These are phyloP conservation scores for Zalaria sp. DNA, from an alignment of 2,329 filamentous ascomycete genomes.

Conservation along the genomic window DNA sequence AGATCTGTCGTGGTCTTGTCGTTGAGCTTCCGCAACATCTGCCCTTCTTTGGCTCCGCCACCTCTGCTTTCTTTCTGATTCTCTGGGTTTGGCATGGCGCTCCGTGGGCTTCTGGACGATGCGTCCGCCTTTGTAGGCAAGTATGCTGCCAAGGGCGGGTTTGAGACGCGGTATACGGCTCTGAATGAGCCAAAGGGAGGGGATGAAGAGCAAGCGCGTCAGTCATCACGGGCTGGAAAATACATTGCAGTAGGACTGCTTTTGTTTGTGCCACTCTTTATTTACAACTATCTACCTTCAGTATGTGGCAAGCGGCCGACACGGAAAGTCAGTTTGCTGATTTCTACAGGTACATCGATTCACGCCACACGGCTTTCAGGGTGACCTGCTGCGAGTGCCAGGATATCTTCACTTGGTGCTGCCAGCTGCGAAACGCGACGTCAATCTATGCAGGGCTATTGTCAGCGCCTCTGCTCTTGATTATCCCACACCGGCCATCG, in stretches of 20 bases:
- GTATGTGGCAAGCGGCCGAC: background rate
- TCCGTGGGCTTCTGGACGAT: background rate
- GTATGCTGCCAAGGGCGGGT: background rate
- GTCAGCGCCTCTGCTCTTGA: slow-evolving; percentile 11
- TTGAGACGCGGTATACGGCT: background rate
- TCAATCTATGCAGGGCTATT: slow-evolving; percentile 12
- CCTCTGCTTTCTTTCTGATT: too few relatives aligned
- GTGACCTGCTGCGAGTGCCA: background rate
- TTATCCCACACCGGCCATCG: slow-evolving; percentile 12
- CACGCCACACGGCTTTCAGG: background rate
- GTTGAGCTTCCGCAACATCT: too few relatives aligned
- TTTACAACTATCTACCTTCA: background rate
- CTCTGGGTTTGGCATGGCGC: background rate
- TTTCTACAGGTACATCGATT: background rate
- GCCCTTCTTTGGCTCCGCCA: too few relatives aligned
- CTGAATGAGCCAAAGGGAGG: background rate
- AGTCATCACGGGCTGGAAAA: background rate
- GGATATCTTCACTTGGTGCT: slow-evolving; percentile 4
- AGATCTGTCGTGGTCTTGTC: too few relatives aligned
- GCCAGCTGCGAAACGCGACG: slow-evolving; percentile 4
- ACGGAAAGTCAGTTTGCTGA: too few relatives aligned
- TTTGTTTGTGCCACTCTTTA: background rate
- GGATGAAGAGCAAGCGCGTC: background rate
- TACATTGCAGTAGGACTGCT: background rate
- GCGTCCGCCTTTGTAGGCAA: background rate